Percentiles rank a stretch among this genome's conserved stretches.
These are phyloP conservation scores for Umbelopsis sp. DNA, from an alignment of 371 early-diverging fungal genomes.

Conservation along the genomic window DNA sequence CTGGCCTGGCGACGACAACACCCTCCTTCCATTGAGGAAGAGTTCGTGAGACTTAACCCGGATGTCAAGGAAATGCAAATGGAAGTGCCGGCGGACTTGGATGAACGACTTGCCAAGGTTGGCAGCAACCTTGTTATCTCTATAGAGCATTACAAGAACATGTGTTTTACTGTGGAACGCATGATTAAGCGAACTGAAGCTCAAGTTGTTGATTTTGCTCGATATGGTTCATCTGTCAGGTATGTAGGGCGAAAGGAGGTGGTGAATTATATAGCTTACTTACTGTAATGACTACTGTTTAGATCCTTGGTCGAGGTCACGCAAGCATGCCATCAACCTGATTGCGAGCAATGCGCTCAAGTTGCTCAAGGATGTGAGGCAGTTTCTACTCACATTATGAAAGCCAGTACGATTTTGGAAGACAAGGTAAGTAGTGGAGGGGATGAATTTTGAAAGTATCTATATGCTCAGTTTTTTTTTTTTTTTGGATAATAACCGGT, in stretches of 20 bases:
- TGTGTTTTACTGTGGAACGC: constrained; percentile 61
- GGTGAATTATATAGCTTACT: constrained; percentile 27
- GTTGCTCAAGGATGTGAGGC: constrained; percentile 52
- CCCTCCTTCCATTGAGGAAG: constrained; percentile 42
- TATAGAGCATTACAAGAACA: constrained; percentile 57
- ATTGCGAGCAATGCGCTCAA: constrained; percentile 54
- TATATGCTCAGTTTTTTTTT: too few species aligned
- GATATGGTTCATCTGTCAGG: constrained; percentile 53
- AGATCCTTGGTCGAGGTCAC: constrained; percentile 58
- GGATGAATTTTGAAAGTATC: background rate
- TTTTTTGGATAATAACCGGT: too few species aligned
- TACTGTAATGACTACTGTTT: constrained; percentile 20
- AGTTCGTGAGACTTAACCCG: constrained; percentile 42
- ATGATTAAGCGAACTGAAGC: constrained; percentile 59
- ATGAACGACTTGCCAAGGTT: constrained; percentile 36
- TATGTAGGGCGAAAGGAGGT: constrained; percentile 28
- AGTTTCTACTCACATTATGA: constrained; percentile 49
- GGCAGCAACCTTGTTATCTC: constrained; percentile 34
- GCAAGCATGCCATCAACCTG: constrained; percentile 46
- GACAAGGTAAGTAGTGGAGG: constrained; percentile 33
- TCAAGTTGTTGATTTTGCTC: constrained; percentile 45
- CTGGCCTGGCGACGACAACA: constrained; percentile 48
- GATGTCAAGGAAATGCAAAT: constrained; percentile 41
- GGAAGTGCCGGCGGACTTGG: constrained; percentile 48
- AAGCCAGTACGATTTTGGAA: constrained; percentile 44